Conservation (phyloP, 2,329 filamentous ascomycete genomes). For the Colletotrichum kahawae region DNA sequence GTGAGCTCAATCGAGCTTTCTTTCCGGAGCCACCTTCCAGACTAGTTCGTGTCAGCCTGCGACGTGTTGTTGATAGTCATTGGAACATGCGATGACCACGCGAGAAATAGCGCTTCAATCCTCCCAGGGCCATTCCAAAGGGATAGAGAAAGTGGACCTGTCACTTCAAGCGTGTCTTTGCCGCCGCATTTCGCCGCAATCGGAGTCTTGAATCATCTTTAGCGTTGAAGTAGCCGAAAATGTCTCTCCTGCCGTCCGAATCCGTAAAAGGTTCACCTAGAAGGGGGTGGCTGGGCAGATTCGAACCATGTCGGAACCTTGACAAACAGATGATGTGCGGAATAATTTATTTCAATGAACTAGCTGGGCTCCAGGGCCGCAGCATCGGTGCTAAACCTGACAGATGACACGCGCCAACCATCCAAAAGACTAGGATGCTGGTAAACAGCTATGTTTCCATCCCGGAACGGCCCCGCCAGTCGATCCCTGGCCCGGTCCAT, state of each 20-base stretch:
- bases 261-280: not conserved
- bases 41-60: not conserved
- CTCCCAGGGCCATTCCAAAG: not conserved
- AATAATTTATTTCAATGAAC: not conserved
- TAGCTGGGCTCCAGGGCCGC: not conserved
- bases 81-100: not conserved
- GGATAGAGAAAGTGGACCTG: not conserved
- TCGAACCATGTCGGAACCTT: not conserved
- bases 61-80: not conserved
- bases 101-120: not conserved
- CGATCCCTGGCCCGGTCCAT: not conserved
- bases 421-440: not conserved
- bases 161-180: not conserved
- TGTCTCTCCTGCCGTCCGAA: not conserved
- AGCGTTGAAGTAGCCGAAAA: not conserved
- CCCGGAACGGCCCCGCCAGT: not conserved
- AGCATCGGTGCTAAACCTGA: not conserved
- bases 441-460: not conserved
- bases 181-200: not conserved
- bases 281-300: too few relatives aligned
- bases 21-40: not conserved
- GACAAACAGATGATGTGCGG: not conserved
- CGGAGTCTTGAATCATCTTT: not conserved
- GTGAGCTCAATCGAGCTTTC: not conserved
- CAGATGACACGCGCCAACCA: not conserved